phyloP scores from a whole-genome alignment of 208 protist genomes.

The Strigomonas galati region DNA sequence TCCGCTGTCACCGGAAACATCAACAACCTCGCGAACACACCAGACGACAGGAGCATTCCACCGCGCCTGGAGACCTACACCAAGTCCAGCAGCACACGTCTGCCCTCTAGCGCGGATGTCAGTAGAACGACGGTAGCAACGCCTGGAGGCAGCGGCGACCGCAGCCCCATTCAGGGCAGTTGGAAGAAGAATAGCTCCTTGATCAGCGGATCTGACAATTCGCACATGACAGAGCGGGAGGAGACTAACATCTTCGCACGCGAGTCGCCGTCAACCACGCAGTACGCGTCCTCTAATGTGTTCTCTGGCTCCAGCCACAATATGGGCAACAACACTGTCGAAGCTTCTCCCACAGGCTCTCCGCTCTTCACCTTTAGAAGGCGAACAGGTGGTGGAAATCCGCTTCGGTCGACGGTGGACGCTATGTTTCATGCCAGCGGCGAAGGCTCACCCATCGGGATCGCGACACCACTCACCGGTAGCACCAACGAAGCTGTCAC shows the following conservation, averaged over 20 bases:
- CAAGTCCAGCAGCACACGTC: background rate
- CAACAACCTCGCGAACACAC: background rate
- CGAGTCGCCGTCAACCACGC: background rate
- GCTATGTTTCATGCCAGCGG: background rate
- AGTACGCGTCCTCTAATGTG: background rate
- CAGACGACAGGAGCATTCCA: background rate
- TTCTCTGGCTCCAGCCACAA: background rate
- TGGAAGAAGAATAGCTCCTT: background rate
- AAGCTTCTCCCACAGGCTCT: background rate
- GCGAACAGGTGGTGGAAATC: background rate
- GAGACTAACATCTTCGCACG: background rate
- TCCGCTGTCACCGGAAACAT: background rate
- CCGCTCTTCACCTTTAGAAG: background rate
- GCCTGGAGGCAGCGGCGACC: background rate
- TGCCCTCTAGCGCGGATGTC: background rate
- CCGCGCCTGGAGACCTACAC: background rate
- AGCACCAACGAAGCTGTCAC: background rate
- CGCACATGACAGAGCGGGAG: background rate
- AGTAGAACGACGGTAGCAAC: background rate
- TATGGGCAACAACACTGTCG: background rate
- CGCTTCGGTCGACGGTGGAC: background rate
- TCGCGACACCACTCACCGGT: background rate
- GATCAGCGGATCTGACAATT: background rate
- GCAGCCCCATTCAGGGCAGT: background rate
- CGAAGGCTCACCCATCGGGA: no score